phyloP scores from a whole-genome alignment of 1,284 basidiomycete genomes.

The Heterobasidion occidentale region DNA sequence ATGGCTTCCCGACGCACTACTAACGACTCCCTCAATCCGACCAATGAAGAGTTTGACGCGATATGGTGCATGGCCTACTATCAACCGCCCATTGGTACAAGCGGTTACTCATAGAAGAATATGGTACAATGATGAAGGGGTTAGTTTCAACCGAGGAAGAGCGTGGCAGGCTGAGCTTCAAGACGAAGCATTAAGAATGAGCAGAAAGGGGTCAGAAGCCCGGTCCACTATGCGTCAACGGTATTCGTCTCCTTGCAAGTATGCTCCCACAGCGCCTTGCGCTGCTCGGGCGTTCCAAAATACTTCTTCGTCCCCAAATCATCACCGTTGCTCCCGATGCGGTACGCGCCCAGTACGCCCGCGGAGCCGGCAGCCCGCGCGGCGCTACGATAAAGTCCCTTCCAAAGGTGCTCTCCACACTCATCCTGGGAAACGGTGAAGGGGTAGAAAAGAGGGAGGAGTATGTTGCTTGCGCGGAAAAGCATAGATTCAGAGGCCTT shows the following conservation, averaged over 20 bases:
- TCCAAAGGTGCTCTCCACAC: constrained; percentile 36
- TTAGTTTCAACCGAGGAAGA: no score
- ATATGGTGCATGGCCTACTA: no score
- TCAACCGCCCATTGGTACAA: no score
- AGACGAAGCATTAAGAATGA: no score
- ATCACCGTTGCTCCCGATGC: constrained; percentile 29
- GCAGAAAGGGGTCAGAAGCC: no score
- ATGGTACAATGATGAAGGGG: no score
- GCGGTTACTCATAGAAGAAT: no score
- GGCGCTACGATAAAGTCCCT: constrained; percentile 23
- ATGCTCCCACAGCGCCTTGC: constrained; percentile 40
- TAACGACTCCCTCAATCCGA: no score
- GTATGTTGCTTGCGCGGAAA: constrained; percentile 17
- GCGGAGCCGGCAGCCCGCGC: constrained; percentile 11
- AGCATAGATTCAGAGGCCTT: constrained; percentile 17
- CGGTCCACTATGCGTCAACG: not conserved
- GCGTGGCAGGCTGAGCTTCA: no score
- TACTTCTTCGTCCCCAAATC: constrained; percentile 30
- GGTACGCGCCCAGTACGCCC: constrained; percentile 20
- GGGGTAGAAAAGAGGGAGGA: constrained; percentile 21
- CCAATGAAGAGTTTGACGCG: no score
- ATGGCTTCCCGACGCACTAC: no score
- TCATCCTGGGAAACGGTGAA: constrained; percentile 24
- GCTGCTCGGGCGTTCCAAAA: constrained; percentile 29
- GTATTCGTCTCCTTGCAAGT: constrained; percentile 25